Evolutionary conservation across 2,329 filamentous ascomycete species (phyloP), one percentile per base, ranked within the genome.

Genomic region (Ophiostoma novo-ulmi): DNA sequence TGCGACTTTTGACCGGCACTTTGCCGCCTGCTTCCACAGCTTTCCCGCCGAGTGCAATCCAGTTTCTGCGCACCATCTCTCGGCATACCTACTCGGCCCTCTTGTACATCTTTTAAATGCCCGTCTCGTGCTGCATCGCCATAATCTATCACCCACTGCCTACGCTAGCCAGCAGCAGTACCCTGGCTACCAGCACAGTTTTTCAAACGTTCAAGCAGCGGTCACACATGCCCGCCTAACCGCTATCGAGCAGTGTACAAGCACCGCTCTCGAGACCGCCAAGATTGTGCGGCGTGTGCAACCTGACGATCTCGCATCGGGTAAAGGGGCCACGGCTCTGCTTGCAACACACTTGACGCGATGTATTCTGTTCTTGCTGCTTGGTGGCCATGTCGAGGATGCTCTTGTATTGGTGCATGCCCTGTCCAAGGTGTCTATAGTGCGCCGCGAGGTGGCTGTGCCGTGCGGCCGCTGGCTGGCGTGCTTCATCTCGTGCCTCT

Each of bases 271-370:
- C 71, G 93, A 97, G 74, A 97, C 94, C 0, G 89, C 91, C 0
- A 86, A 86, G 36, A 85, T 96, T 22, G 84, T 98, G 14, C 87
- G 88, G 11, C 88, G 94, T 68, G 83, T 82, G 3, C 83, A 86
- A 11, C 82, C 93, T 1, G 85, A 87, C 5, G 86, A 88, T 44
- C 39, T 70, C 1, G 55, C 58, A 2, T 5, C 35, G 20, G 70
- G 71, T 10, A 26, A 38, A 14, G 87, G 89, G 13, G 88, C 92
- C 3, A 92, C 90, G 1, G 88, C 90, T 4, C 87, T 94, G 75
- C 83, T 96, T 10, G 91, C 92, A 71, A 88, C 88, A 17, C 95
- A 98, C 78, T 84, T 97, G 64, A 97, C 96, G 87, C 90, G 94
- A 31, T 96, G 91, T 76, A 85, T 91, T 1, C 84, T 98, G 0